Evolutionary conservation across 495 filamentous ascomycete genomes (phyloP), one percentile per base, ranked within the genome.

Genomic region (Xylaria venustula): DNA sequence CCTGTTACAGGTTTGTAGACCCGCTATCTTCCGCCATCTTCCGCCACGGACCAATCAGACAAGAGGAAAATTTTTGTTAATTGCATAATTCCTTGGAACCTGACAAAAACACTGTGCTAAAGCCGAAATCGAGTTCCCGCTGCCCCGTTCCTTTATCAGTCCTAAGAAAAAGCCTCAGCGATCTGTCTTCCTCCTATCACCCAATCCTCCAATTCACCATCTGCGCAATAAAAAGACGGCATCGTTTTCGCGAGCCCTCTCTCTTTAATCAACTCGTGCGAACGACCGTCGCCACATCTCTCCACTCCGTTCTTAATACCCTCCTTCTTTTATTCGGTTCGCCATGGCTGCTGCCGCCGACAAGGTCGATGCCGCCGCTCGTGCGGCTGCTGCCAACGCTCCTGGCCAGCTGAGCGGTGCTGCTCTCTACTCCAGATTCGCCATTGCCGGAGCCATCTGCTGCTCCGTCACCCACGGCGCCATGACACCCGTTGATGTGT

Each of bases 401-500:
- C 67, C 72, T 40, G 61, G 56, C 63, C 68, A 76, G 69, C 71
- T 76, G 26, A 76, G 63, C 68, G 86, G 84, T 44, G 58, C 84
- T 62, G 73, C 72, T 50, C 84, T 90, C 57, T 91, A 92, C 81
- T 86, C 88, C 61, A 79, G 91, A 73, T 96, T 96, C 81, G 91
- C 93, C 74, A 89, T 96, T 70, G 92, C 92, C 63, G 92, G 92
- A 75, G 92, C 92, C 65, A 80, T 95, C 79, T 96, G 92, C 87
- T 97, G 92, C 77, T 90, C 90, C 70, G 81, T 97, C 79, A 97
- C 92, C 67, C 92, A 97, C 82, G 92, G 92, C 69, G 87, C 83
- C 70, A 84, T 96, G 73, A 97, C 92, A 57, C 92, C 92, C 67
- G 90, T 97, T 71, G 92, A 97, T 88, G 92, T 97, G 92, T 97